Evolutionary conservation across 495 filamentous ascomycete genomes (phyloP), one percentile per base, ranked within the genome.

Genomic region (Xylaria acuta): DNA sequence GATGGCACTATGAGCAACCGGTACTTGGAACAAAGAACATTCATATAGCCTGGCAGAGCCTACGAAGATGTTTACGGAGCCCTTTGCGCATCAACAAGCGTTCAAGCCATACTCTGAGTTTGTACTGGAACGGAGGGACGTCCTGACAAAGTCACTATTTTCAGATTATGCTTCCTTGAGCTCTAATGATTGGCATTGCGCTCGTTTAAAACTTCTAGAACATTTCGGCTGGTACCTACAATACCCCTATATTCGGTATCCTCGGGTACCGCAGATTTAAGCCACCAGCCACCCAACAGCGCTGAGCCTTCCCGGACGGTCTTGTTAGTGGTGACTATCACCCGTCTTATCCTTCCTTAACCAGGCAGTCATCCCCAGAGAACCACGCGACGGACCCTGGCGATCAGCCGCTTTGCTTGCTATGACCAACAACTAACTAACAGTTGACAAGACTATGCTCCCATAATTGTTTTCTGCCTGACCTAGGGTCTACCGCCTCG

Each of bases 311-410:
- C 36, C 47, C 34, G 22, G 43, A 43, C 16, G 40, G 43, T n/a
- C 38, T 59, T 56, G 36, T 64, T 34, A 65, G 63, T n/a, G 49
- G 41, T 5, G 63, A 49, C 6, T 34, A 65, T 65, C 63, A 27
- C 63, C 63, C 30, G 34, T 45, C 27, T 59, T 12, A 60, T 69
- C 66, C 34, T 59, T 59, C 54, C 66, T 4, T 45, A 43, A 69
- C 53, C 53, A 58, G 53, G 45, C 25, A 45, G 20, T 22, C 67
- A 20, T 20, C 34, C 41, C 67, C n/a, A 18, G 41, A 18, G 11
- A 18, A 49, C 69, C 69, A 71, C 59, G 69, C 40, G 69, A 64
- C 45, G 45, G 59, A n/a, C 27, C 40, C 68, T 58, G 68, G 32
- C 68, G 68, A 70, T 70, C 68, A 60, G 20, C 41, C 34, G 56